Percentiles rank a stretch among this genome's conserved stretches.
phyloP scores from a whole-genome alignment of 768 basidiomycete species.

The Russula sp. region DNA sequence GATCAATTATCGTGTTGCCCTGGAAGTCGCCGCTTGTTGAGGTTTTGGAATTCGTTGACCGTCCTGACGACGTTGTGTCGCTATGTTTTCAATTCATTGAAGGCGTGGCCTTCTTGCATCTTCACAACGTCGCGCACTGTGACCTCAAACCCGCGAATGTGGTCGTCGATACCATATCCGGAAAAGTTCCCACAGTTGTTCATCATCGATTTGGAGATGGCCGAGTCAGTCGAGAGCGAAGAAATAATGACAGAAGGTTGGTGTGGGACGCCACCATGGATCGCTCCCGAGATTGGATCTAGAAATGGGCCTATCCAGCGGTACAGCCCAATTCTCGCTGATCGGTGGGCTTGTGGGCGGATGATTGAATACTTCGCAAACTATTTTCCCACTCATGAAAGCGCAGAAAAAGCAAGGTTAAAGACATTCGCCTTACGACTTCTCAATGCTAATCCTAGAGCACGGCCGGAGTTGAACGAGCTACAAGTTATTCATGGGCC shows the following conservation, averaged over 20 bases:
- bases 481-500: background rate
- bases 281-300: background rate
- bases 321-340: background rate
- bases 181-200: background rate
- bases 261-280: background rate
- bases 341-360: background rate
- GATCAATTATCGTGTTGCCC: background rate
- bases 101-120: background rate
- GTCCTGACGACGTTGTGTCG: background rate
- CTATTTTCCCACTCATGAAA: background rate
- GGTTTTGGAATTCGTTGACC: background rate
- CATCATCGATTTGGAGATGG: background rate
- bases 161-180: background rate
- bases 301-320: background rate
- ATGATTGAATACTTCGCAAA: background rate
- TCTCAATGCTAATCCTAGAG: background rate
- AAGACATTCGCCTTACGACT: background rate
- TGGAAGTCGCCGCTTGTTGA: background rate
- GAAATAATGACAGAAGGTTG: background rate
- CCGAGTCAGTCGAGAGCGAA: background rate
- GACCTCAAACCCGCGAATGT: background rate
- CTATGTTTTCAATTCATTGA: background rate
- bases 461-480: background rate
- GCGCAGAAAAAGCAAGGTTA: background rate
- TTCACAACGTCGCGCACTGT: conserved; percentile 1